A percentile compares a stretch with the other conserved stretches of the same genome.
Conservation (phyloP, 75 land plant species). For the Pinus albicaulis region DNA sequence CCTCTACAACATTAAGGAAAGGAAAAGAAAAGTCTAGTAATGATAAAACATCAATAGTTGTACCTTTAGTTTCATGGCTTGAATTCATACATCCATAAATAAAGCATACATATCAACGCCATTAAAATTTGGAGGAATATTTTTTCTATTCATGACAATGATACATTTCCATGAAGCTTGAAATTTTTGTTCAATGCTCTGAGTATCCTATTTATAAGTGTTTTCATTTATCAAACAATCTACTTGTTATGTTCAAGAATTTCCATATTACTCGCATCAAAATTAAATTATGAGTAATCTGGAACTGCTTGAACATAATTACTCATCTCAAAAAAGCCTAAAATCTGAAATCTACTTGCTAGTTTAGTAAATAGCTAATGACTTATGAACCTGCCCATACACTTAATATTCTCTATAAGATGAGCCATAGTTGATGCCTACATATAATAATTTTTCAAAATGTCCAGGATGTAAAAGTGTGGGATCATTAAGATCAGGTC, state of each 20-base stretch:
- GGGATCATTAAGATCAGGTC: slow-evolving; percentile 93
- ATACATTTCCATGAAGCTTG: slow-evolving; percentile 71
- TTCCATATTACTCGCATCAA: too few relatives aligned
- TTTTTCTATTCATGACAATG: slow-evolving; percentile 55
- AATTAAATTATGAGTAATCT: too few relatives aligned
- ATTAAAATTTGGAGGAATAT: slow-evolving; percentile 85
- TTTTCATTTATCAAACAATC: neutral
- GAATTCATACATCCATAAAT: slow-evolving; percentile 98
- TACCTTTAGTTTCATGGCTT: slow-evolving; percentile 90
- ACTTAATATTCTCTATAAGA: slow-evolving; percentile 70
- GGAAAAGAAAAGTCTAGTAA: neutral
- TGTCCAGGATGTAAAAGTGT: slow-evolving; percentile 92
- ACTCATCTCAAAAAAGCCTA: too few relatives aligned
- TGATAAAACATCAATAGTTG: neutral
- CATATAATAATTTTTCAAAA: slow-evolving; percentile 91
- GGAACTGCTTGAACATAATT: too few relatives aligned
- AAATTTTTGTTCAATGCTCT: slow-evolving; percentile 86
- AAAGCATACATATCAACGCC: slow-evolving; percentile 97
- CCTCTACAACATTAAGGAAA: neutral
- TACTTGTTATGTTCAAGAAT: neutral
- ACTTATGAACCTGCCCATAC: neutral
- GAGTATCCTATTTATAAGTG: slow-evolving; percentile 53
- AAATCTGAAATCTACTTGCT: too few relatives aligned
- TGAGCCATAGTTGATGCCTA: slow-evolving; percentile 80
- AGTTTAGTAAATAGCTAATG: neutral